These are phyloP conservation scores for Coleophoma eucalyptorum DNA, from an alignment of 2,329 filamentous ascomycete species.

Conservation along the genomic window DNA sequence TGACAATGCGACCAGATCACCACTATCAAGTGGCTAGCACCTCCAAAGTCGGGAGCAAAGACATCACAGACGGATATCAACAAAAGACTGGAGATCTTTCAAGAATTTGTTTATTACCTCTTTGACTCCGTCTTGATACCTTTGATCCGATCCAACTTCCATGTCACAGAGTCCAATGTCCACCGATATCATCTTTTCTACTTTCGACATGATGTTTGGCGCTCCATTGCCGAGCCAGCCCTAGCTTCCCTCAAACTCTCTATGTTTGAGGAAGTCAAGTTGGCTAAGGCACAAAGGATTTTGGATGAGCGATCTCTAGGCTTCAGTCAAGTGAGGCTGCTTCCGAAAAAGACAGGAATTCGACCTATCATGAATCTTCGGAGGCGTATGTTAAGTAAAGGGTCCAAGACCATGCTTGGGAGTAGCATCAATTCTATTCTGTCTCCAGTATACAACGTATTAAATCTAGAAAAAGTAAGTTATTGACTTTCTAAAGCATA, in stretches of 20 bases:
- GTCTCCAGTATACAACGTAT: constrained; percentile 68
- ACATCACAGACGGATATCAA: constrained; percentile 65
- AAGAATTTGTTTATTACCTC: constrained; percentile 86
- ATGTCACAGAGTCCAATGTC: constrained; percentile 84
- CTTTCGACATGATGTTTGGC: constrained; percentile 94
- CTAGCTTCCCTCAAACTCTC: constrained; percentile 60
- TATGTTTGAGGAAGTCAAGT: constrained; percentile 77
- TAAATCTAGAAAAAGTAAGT: constrained; percentile 73
- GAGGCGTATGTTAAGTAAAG: constrained; percentile 52
- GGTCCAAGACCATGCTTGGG: constrained; percentile 51
- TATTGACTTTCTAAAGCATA: neutral
- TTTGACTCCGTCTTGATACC: constrained; percentile 92
- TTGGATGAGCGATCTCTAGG: constrained; percentile 64
- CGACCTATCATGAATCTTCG: constrained; percentile 86
- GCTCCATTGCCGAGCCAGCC: constrained; percentile 67
- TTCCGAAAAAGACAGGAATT: constrained; percentile 76
- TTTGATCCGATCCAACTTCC: constrained; percentile 82
- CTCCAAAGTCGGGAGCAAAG: constrained; percentile 47
- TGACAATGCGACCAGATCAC: constrained; percentile 47
- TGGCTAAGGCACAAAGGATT: constrained; percentile 49
- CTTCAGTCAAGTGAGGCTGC: constrained; percentile 72
- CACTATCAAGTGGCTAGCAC: constrained; percentile 69
- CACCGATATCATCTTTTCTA: constrained; percentile 84
- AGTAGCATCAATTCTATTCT: constrained; percentile 68
- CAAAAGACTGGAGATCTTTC: constrained; percentile 76